phyloP scores from a whole-genome alignment of 306 rosid species.

The Alnus glutinosa region DNA sequence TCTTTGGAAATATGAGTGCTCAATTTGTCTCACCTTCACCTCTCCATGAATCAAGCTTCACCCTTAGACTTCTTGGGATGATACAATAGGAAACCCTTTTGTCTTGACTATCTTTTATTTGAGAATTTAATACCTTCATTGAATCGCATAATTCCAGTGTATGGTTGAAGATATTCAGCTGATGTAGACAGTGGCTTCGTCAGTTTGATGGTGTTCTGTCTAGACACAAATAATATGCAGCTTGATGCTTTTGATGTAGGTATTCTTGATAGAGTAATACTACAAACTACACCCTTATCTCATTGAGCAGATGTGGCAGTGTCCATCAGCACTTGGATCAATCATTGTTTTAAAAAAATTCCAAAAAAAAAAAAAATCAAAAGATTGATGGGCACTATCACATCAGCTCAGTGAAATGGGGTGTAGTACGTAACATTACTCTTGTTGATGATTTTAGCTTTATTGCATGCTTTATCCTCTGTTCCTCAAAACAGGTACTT shows the following conservation, averaged over 20 bases:
- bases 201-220: constrained; percentile 4
- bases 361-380: too few species aligned
- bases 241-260: constrained; percentile 13
- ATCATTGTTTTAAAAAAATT: too few species aligned
- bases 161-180: neutral
- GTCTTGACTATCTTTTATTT: neutral
- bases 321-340: too few species aligned
- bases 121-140: neutral
- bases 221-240: neutral
- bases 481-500: constrained; percentile 71
- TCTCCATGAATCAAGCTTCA: neutral
- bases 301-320: too few species aligned
- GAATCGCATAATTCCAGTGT: neutral
- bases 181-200: neutral
- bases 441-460: neutral
- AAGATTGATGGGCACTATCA: too few species aligned
- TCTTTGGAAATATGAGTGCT: neutral
- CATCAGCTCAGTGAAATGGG: too few species aligned
- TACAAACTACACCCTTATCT: too few species aligned
- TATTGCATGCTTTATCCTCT: constrained; percentile 4
- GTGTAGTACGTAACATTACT: too few species aligned
- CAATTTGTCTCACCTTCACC: neutral
- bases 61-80: neutral
- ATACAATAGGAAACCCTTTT: neutral
- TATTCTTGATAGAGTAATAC: neutral